Percentiles rank a stretch among this genome's conserved stretches.
Evolutionary conservation across 306 rosid genomes (phyloP).

Genomic region (Sicyos edulis): DNA sequence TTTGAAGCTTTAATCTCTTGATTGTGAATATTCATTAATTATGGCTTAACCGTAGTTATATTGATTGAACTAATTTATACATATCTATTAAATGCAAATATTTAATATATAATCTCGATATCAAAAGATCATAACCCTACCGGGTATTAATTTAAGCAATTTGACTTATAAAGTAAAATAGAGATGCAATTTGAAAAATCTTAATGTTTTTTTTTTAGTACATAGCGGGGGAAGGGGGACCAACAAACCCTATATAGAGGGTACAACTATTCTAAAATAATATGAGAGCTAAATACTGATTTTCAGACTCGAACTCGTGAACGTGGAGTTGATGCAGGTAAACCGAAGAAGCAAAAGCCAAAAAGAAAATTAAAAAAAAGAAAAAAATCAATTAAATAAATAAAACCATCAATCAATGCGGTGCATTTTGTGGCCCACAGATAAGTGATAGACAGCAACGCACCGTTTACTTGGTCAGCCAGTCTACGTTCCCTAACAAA

Average conservation of each 20-base stretch:
- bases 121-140: too few relatives aligned
- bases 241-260: too few relatives aligned
- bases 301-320: background rate
- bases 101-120: background rate
- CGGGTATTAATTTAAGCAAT: too few relatives aligned
- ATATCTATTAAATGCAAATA: too few relatives aligned
- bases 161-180: background rate
- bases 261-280: too few relatives aligned
- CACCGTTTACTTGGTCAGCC: slow-evolving; percentile 19
- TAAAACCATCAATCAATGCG: slow-evolving; percentile 8
- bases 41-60: too few relatives aligned
- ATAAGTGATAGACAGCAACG: background rate
- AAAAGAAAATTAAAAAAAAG: background rate
- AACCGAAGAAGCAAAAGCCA: background rate
- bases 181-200: background rate
- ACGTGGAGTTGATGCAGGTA: background rate
- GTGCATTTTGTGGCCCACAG: slow-evolving; percentile 8
- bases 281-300: too few relatives aligned
- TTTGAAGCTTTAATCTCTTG: too few relatives aligned
- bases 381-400: background rate
- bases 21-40: too few relatives aligned
- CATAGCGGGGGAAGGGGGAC: too few relatives aligned
- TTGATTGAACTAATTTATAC: too few relatives aligned
- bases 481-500: background rate
- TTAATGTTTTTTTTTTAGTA: too few relatives aligned